These are phyloP conservation scores for Fusarium buxicola DNA, from an alignment of 2,329 filamentous ascomycete species.

Conservation along the genomic window DNA sequence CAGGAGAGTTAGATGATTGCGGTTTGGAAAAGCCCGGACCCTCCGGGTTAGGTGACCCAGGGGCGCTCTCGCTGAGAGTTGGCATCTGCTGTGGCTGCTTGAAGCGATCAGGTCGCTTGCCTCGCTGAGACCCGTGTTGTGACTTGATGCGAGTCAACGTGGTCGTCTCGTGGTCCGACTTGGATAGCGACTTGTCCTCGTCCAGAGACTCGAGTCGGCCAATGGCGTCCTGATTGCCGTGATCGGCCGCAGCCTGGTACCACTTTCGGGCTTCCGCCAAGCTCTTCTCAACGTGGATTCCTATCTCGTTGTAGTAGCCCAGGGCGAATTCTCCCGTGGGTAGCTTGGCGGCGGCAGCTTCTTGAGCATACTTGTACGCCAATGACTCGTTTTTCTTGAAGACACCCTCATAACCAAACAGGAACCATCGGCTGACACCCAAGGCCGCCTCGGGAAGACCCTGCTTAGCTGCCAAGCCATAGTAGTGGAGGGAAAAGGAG, in stretches of 20 bases:
- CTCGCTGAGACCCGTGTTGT: constrained; percentile 76
- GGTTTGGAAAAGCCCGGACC: constrained; percentile 30
- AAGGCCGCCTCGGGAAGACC: constrained; percentile 94
- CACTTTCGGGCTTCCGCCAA: constrained; percentile 84
- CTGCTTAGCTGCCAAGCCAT: constrained; percentile 90
- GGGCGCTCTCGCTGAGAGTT: constrained; percentile 58
- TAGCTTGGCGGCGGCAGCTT: constrained; percentile 84
- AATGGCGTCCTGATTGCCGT: constrained; percentile 90
- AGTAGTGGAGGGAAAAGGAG: constrained; percentile 93
- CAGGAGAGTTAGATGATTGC: constrained; percentile 31
- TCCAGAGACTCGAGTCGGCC: constrained; percentile 85
- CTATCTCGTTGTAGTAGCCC: constrained; percentile 97
- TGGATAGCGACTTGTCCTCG: constrained; percentile 85
- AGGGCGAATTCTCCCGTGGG: constrained; percentile 95
- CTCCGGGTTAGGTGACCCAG: constrained; percentile 46
- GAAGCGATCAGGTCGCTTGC: constrained; percentile 70
- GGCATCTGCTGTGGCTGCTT: constrained; percentile 63
- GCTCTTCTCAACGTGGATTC: constrained; percentile 88
- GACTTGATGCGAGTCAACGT: constrained; percentile 90
- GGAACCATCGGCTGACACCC: constrained; percentile 97
- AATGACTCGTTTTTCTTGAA: constrained; percentile 97
- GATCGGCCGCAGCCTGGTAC: constrained; percentile 90
- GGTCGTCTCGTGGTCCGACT: constrained; percentile 91
- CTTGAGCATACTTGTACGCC: constrained; percentile 89
- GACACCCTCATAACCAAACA: constrained; percentile 91